Base-by-base conservation (phyloP, 2,329 filamentous ascomycete species). In the Ambrosiella xylebori region DNA sequence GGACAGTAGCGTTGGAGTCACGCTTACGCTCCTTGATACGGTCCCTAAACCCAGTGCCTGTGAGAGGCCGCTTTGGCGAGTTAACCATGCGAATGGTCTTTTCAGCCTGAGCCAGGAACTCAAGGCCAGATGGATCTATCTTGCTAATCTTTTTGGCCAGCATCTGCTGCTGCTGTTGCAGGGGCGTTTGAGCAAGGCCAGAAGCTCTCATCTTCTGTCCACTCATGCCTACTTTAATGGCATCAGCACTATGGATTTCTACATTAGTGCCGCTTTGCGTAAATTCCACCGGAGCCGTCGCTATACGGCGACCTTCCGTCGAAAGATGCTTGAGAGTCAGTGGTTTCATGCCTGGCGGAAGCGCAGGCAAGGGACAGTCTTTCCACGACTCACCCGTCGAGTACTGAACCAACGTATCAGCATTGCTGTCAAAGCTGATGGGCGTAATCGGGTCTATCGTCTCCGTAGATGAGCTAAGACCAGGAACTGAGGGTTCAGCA, bases 81-180 rank as follows among this genome's bases (percentile, higher is more conserved):
- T 74, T 68, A n/a, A 80, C 77, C 4, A 80, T 66, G 5, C 77
- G 74, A 63, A 80, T 80, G 0, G 76, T 79, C 54, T 76, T 72
- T 59, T 76, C 72, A 2, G 71, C 71, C 38, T 68, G 70, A 54
- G 71, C 69, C 7, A 79, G 65, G 62, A 73, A 76, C 35, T 75
- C 71, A 6, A 77, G 63, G 11, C 69, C 70, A 12, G 64, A 67
- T 45, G 67, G 66, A 11, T 56, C 59, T 1, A 38, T 38, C 19
- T 55, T 57, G 7, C 39, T 37, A 2, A 12, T 27, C 27, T 37
- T 45, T 7, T 8, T 35, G 1, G 12, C 35, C 12, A 39, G 15
- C 37, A 41, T 40, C 37, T 54, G 12, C 13, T 40, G n/a, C 27
- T 27, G 47, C 19, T 35, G 13, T 3, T 11, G 17, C 15, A 11